phyloP scores from a whole-genome alignment of 192 early-diverging fungal genomes.

The Obelidium mucronatum region DNA sequence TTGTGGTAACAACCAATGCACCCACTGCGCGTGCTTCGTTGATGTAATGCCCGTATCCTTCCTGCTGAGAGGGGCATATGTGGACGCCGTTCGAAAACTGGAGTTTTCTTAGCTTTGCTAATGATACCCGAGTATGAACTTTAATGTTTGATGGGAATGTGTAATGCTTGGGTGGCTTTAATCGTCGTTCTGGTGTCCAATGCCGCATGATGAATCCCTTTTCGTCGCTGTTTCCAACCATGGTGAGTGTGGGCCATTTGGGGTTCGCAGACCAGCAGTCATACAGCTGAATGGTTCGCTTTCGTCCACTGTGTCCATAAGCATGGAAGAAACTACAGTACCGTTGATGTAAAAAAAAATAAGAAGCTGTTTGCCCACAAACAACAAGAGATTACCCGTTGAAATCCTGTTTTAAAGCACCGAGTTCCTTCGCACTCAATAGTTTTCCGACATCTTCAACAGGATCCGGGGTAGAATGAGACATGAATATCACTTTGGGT shows the following conservation, averaged over 20 bases:
- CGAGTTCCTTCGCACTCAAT: neutral
- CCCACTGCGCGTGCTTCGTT: constrained; percentile 6
- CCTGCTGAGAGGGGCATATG: neutral
- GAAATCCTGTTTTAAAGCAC: neutral
- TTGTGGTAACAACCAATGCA: neutral
- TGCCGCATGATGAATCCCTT: neutral
- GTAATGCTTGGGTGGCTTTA: neutral
- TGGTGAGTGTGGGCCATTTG: constrained; percentile 25
- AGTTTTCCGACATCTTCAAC: neutral
- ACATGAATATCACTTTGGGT: constrained; percentile 16
- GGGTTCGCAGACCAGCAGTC: constrained; percentile 25
- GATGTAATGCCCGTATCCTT: constrained; percentile 33
- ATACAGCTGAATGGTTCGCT: constrained; percentile 4
- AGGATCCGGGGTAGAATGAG: constrained; percentile 26
- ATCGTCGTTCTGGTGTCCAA: neutral
- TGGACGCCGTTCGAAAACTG: constrained; percentile 2
- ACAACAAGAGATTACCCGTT: neutral
- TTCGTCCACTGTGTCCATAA: constrained; percentile 6
- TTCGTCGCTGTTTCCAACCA: constrained; percentile 5
- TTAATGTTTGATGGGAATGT: neutral
- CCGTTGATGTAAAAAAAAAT: neutral
- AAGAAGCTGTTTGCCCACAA: neutral
- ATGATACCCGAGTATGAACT: neutral
- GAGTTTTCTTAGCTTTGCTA: neutral
- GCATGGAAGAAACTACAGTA: constrained; percentile 24